Conservation (phyloP, 1,284 basidiomycete genomes). For the Chalciporus piperatoides region DNA sequence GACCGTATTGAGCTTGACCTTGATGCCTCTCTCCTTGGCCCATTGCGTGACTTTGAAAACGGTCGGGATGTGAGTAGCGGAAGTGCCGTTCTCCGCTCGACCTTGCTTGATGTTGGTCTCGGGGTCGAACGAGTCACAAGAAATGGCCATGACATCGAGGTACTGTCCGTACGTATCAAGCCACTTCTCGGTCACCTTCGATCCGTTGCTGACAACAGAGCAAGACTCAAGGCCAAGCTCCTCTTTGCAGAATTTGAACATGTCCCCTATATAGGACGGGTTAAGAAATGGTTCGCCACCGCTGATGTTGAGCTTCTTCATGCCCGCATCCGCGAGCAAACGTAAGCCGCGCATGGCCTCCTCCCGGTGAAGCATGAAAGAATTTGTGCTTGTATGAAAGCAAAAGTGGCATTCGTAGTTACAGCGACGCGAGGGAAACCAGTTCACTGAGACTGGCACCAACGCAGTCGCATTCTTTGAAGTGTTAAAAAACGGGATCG, state of each 20-base stretch:
- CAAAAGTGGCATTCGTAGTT: constrained; percentile 39
- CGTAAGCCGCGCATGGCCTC: constrained; percentile 38
- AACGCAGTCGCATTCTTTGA: not conserved
- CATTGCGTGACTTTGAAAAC: constrained; percentile 38
- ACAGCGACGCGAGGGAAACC: constrained; percentile 29
- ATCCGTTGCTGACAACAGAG: constrained; percentile 40
- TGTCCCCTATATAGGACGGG: constrained; percentile 37
- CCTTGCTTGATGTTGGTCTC: constrained; percentile 39
- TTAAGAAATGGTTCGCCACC: constrained; percentile 43
- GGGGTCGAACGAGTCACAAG: constrained; percentile 40
- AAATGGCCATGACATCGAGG: constrained; percentile 42
- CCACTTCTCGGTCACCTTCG: constrained; percentile 43
- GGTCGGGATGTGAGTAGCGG: constrained; percentile 26
- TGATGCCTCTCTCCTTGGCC: constrained; percentile 35
- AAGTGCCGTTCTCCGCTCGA: constrained; percentile 32
- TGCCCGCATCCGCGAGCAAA: constrained; percentile 36
- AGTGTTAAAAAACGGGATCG: constrained; percentile 16
- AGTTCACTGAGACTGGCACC: constrained; percentile 25
- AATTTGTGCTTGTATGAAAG: constrained; percentile 39
- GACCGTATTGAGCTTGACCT: constrained; percentile 41
- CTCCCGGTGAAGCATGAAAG: constrained; percentile 34
- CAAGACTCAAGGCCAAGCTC: constrained; percentile 39
- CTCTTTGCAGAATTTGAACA: constrained; percentile 41
- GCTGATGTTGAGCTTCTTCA: constrained; percentile 43
- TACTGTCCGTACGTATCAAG: constrained; percentile 38